A percentile compares a stretch with the other conserved stretches of the same genome.
These are phyloP conservation scores for Eucalyptus cladocalyx DNA, from an alignment of 345 rosid species.

Conservation along the genomic window DNA sequence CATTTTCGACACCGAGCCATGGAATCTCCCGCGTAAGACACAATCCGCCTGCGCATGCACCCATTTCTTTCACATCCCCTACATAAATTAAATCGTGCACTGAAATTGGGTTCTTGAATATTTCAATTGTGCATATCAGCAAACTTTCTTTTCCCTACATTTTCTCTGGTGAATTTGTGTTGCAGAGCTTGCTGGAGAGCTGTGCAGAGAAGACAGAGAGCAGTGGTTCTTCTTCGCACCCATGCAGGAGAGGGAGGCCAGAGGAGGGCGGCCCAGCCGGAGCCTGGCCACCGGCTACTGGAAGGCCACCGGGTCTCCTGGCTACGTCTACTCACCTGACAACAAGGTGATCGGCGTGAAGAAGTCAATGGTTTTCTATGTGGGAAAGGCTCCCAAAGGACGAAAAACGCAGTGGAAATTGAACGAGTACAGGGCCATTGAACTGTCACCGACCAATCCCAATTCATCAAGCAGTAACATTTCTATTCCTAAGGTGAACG, in stretches of 20 bases:
- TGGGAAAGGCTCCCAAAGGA: conserved; percentile 65
- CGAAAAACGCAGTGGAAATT: conserved; percentile 9
- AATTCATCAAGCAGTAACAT: not conserved
- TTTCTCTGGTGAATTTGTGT: not conserved
- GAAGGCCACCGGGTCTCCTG: conserved; percentile 88
- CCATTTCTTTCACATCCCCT: not conserved
- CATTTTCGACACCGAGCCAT: conserved; percentile 54
- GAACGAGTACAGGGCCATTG: not conserved
- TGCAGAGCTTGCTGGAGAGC: conserved; percentile 56
- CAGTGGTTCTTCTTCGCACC: conserved; percentile 92
- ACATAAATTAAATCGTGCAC: not conserved
- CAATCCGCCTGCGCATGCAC: not conserved
- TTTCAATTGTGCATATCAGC: not conserved
- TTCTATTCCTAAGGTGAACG: not conserved
- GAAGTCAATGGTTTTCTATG: conserved; percentile 85
- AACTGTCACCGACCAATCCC: not conserved
- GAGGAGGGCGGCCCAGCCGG: conserved; percentile 69
- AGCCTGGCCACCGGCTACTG: conserved; percentile 77
- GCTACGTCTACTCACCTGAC: conserved; percentile 56
- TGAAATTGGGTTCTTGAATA: not conserved
- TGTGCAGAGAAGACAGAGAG: conserved; percentile 49
- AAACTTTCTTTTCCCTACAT: not conserved
- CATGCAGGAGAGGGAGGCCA: conserved; percentile 70
- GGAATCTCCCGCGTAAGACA: conserved; percentile 55
- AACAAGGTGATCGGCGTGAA: conserved; percentile 59